phyloP scores from a whole-genome alignment of 441 rosid species.

The Cnidoscolus chayamansa region DNA sequence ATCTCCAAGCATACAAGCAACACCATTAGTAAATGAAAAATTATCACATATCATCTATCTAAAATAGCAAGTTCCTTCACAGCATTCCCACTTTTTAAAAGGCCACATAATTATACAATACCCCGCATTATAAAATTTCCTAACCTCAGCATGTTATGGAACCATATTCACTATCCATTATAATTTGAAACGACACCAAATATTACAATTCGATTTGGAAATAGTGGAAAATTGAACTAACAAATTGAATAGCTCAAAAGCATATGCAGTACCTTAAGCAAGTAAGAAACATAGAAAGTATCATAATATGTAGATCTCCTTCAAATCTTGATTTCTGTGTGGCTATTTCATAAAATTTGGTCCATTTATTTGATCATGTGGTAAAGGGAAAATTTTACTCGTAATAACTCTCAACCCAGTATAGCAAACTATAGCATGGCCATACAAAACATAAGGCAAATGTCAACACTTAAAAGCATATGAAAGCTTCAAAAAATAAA shows the following conservation, averaged over 20 bases:
- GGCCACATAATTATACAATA: background rate
- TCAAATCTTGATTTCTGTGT: background rate
- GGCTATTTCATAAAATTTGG: constrained; percentile 1
- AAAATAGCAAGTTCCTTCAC: background rate
- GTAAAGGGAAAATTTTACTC: background rate
- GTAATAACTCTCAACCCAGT: background rate
- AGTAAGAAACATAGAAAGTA: background rate
- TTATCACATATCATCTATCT: background rate
- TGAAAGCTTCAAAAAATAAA: no score
- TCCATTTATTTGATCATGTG: background rate
- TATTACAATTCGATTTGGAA: background rate
- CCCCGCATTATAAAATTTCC: background rate
- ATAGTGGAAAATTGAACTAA: background rate
- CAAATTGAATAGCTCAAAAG: background rate
- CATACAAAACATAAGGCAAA: background rate
- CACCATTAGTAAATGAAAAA: background rate
- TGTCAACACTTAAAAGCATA: background rate
- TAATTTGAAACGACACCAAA: background rate
- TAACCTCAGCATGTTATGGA: background rate
- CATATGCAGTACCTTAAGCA: background rate
- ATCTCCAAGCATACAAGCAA: background rate
- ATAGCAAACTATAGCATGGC: background rate
- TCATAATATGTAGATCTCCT: background rate
- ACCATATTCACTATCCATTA: background rate
- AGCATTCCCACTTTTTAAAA: background rate